Base-by-base conservation (phyloP, 768 basidiomycete species). In the Phlebiopsis flavidoalba region DNA sequence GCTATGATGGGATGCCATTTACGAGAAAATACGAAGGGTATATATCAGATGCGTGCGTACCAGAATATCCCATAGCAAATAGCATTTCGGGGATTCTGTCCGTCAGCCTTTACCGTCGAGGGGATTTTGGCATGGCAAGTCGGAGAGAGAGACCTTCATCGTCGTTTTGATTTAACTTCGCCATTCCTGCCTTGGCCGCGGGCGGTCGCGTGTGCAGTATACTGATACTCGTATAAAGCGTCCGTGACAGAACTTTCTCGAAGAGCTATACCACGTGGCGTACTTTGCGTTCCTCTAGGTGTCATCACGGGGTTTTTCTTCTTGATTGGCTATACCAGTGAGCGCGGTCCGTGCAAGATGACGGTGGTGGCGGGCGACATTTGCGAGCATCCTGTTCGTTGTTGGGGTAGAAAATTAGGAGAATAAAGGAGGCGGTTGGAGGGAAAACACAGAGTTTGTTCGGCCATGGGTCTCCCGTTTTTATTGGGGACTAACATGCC, bases 171-270 rank as follows among this genome's bases (percentile, higher is more conserved):
- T 22, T 63, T 67, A 50, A 74, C 73, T 24, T 78, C 65, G 4
- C 88, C 88, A 65, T 83, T 86, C 63, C 89, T 82, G 1, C 89
- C 89, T 63, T 78, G 77, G 11, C 88, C 89, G 40, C 77, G 68
- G 0, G 89, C 89, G 35, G 76, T 79, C 7, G 88, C 89, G 57
- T 82, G 80, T 0, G 85, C 87, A 22, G 87, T 87, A 71, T 87
- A 89, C 88, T 90, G 64, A 10, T 35, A 15, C 15, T 11, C 15
- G 26, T 21, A 7, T 19, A 31, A n/a, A 21, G n/a, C 35, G 33
- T 37, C 26, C 14, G 14, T 24, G 15, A 11, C 31, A 36, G 19
- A 11, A 11, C 35, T 17, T 14, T 6, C n/a, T n/a, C n/a, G n/a
- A n/a, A 10, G 6, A 21, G n/a, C 33, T n/a, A 17, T n/a, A n/a